Percentiles rank a stretch among this genome's conserved stretches.
These are phyloP conservation scores for Hypoxylon sp. DNA, from an alignment of 2,329 filamentous ascomycete species.

Conservation along the genomic window DNA sequence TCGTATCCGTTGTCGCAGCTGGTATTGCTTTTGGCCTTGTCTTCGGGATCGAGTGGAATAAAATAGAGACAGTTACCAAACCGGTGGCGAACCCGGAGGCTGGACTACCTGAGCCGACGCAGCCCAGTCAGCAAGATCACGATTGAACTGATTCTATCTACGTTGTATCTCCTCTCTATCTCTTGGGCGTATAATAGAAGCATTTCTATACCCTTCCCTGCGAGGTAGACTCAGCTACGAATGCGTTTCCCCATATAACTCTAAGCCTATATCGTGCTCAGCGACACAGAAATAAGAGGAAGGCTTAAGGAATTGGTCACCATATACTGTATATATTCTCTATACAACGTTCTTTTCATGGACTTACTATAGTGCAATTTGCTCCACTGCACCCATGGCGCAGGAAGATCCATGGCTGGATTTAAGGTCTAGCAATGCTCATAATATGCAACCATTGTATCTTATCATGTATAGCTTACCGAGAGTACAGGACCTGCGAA, in stretches of 20 bases:
- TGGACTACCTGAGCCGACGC: neutral
- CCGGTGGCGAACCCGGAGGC: neutral
- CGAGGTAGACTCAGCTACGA: neutral
- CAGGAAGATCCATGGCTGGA: neutral
- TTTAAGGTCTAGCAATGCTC: neutral
- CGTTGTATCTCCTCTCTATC: neutral
- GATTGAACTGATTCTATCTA: neutral
- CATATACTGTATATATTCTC: too few relatives aligned
- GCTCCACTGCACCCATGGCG: too few relatives aligned
- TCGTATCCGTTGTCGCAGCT: conserved; percentile 14
- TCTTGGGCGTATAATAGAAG: neutral
- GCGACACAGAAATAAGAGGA: too few relatives aligned
- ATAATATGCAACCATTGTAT: neutral
- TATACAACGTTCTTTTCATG: too few relatives aligned
- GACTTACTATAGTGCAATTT: too few relatives aligned
- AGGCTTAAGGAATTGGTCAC: too few relatives aligned
- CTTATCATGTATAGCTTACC: neutral
- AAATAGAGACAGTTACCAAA: conserved; percentile 5
- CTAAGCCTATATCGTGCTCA: too few relatives aligned
- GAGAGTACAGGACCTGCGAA: too few relatives aligned
- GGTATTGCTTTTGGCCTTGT: conserved; percentile 9
- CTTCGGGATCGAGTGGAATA: conserved; percentile 17
- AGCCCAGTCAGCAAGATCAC: neutral
- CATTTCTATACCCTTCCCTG: neutral
- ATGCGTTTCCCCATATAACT: neutral